Evolutionary conservation across 2,329 filamentous ascomycete genomes (phyloP), one percentile per base, ranked within the genome.

Genomic region (Penicillium sp.): DNA sequence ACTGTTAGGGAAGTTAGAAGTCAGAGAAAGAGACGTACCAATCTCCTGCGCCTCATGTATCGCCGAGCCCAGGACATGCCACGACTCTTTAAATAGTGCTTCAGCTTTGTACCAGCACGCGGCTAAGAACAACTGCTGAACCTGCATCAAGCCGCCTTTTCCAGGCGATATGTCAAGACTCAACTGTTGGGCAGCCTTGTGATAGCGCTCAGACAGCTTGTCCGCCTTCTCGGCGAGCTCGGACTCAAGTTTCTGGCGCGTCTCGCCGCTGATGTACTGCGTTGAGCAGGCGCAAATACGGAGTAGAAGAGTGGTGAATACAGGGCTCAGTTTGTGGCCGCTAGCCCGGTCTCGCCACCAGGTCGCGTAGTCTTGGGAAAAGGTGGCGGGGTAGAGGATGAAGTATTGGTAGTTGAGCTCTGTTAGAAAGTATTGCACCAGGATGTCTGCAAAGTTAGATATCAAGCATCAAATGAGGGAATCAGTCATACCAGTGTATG

Each of bases 101-200:
- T 78, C 77, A 3, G 73, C 74, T 58, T 80, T 80, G 45, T 73
- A 74, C 77, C 77, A 81, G 21, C 70, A 68, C 2, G 74, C 72
- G 21, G 72, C 76, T 3, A 80, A 60, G 54, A 81, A 79, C n/a
- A 78, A 66, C 61, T 81, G 79, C 61, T 81, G 78, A 1, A 81
- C 74, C 16, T 79, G 75, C 35, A 70, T 64, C 6, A 80, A 63
- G 3, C 77, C 73, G 1, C 76, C 76, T 51, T 72, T 72, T 0
- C 77, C 77, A 1, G 76, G 74, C 3, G 70, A 52, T 40, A 80
- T 77, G 21, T 68, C 74, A 33, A 66, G 63, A 56, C 74, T 76
- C 9, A 81, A 63, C 56, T 73, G 71, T 47, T 75, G 73, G 9
- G 77, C 77, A 6, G 76, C 71, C 43, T 63, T 60, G 35, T 78